Conservation (phyloP, 2,329 filamentous ascomycete genomes). For the Penicillium sp. region DNA sequence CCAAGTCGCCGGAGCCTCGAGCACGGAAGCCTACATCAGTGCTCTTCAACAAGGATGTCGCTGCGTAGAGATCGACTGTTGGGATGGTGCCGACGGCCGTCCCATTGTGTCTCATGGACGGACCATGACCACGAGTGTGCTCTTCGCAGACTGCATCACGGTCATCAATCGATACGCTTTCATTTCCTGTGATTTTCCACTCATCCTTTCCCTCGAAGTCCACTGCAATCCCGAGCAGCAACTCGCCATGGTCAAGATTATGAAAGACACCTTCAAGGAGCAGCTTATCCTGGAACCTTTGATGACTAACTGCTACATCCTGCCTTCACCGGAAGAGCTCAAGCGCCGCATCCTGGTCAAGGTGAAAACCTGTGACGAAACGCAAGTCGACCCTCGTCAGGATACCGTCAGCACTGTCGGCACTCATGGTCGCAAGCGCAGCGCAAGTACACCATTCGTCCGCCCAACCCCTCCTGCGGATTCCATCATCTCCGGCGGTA, state of each 20-base stretch:
- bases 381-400: conserved; percentile 41
- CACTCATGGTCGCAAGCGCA: conserved; percentile 49
- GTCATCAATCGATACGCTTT: conserved; percentile 96
- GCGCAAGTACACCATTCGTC: conserved; percentile 70
- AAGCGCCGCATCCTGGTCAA: conserved; percentile 84
- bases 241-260: conserved; percentile 78
- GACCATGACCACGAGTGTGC: conserved; percentile 80
- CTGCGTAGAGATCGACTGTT: conserved; percentile 96
- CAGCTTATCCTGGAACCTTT: conserved; percentile 72
- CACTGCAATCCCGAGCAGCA: conserved; percentile 85
- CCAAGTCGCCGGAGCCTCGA: conserved; percentile 83
- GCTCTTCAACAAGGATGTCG: conserved; percentile 84
- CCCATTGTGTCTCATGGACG: conserved; percentile 88
- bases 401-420: conserved; percentile 37
- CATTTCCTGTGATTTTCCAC: conserved; percentile 73
- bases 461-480: conserved; percentile 56
- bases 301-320: conserved; percentile 57
- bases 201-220: conserved; percentile 93
- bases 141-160: conserved; percentile 85
- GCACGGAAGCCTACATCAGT: conserved; percentile 89
- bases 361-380: conserved; percentile 71
- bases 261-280: conserved; percentile 76
- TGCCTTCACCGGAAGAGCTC: conserved; percentile 82
- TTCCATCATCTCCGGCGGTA: conserved; percentile 38
- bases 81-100: conserved; percentile 83